Conservation (phyloP, 1,139 yeast species). For the Lodderomyces orthopsilosis region DNA sequence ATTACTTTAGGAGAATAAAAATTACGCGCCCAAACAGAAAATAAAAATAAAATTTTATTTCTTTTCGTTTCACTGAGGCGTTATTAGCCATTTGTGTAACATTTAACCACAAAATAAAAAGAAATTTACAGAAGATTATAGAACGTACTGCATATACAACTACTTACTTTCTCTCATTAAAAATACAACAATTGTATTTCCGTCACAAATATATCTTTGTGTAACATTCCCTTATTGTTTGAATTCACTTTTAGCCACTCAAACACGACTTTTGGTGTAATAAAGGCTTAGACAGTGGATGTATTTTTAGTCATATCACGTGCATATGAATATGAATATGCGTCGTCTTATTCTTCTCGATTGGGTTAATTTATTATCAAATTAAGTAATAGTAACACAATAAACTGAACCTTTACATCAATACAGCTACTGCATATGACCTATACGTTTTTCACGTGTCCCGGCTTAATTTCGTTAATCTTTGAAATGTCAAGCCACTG, state of each 20-base stretch:
- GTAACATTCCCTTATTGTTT: too few relatives aligned
- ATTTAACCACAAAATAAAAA: neutral
- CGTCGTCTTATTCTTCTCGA: neutral
- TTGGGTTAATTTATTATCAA: constrained; percentile 3
- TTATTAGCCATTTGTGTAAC: neutral
- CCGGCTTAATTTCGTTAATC: too few relatives aligned
- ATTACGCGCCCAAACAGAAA: neutral
- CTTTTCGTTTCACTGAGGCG: neutral
- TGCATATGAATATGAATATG: neutral
- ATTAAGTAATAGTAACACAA: too few relatives aligned
- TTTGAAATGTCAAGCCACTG: too few relatives aligned
- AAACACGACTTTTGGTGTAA: neutral
- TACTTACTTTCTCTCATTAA: too few relatives aligned
- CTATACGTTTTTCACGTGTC: too few relatives aligned
- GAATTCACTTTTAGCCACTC: neutral
- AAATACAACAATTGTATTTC: too few relatives aligned
- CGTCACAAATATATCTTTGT: too few relatives aligned
- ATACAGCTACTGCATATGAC: too few relatives aligned
- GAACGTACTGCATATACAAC: neutral
- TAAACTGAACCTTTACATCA: neutral
- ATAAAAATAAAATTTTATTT: neutral
- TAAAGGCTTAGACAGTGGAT: constrained; percentile 1
- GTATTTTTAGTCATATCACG: neutral
- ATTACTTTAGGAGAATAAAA: neutral
- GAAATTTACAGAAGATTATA: neutral